Percentiles rank a stretch among this genome's conserved stretches.
These are phyloP conservation scores for Colletotrichum spinosum DNA, from an alignment of 2,329 filamentous ascomycete genomes.

Conservation along the genomic window DNA sequence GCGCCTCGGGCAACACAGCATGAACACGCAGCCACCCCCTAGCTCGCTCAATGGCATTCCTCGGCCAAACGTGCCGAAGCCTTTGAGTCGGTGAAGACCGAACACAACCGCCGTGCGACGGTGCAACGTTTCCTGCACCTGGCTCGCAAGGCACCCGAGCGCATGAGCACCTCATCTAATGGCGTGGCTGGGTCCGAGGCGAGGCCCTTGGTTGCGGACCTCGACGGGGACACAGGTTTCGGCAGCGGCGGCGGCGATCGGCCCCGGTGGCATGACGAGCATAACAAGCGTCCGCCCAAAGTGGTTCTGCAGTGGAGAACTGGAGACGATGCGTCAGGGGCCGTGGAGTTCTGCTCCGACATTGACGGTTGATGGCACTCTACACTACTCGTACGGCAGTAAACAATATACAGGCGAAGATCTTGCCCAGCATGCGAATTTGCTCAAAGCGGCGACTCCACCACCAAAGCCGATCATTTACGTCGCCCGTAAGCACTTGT, in stretches of 20 bases:
- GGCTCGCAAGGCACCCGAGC: neutral
- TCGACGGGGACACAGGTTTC: no score
- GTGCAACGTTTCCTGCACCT: slow-evolving; percentile 27
- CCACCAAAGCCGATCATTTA: no score
- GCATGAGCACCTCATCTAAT: neutral
- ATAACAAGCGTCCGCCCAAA: slow-evolving; percentile 18
- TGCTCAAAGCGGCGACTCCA: no score
- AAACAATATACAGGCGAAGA: no score
- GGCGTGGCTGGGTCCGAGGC: no score
- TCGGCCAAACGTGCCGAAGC: neutral
- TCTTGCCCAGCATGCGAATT: no score
- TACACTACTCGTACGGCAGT: neutral
- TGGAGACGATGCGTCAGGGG: neutral
- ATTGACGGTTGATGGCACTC: no score
- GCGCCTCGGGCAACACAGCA: neutral
- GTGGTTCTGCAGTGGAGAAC: slow-evolving; percentile 16
- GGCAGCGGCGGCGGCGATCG: neutral
- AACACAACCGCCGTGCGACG: slow-evolving; percentile 11
- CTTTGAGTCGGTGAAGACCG: slow-evolving; percentile 21
- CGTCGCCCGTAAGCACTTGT: neutral
- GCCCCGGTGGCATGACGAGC: slow-evolving; percentile 25
- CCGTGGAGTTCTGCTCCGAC: neutral
- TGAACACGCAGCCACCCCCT: no score
- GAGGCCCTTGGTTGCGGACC: no score
- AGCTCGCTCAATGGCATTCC: neutral